These are phyloP conservation scores for Guillardia theta DNA, from an alignment of 78 protist species.

Conservation along the genomic window DNA sequence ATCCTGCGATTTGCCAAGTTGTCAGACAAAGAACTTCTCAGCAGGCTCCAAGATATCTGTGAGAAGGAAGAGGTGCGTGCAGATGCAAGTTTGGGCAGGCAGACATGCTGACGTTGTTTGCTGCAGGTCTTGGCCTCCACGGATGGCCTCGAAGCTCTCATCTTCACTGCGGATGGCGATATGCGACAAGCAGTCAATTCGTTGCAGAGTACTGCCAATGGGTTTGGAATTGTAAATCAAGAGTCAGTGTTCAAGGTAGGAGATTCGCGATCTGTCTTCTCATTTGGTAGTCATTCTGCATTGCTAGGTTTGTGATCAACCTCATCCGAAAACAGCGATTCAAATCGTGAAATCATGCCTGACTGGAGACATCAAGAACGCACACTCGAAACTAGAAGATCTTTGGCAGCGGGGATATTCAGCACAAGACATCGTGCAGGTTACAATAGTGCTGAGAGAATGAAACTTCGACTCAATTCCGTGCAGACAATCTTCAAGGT, in stretches of 20 bases:
- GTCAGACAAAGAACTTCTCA: conserved; percentile 71
- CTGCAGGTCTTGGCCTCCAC: conserved; percentile 39
- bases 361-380: conserved; percentile 49
- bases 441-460: conserved; percentile 68
- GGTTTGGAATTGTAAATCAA: conserved; percentile 81
- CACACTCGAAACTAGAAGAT: not conserved
- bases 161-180: conserved; percentile 95
- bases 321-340: conserved; percentile 88
- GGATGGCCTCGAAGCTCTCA: conserved; percentile 89
- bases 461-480: not conserved
- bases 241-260: conserved; percentile 88
- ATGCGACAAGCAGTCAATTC: conserved; percentile 93
- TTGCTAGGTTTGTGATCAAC: conserved; percentile 88
- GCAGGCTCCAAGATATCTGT: conserved; percentile 63
- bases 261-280: not conserved
- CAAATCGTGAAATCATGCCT: conserved; percentile 56
- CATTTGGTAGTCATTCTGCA: not conserved
- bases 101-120: not conserved
- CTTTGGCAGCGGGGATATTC: conserved; percentile 74
- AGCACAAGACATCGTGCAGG: conserved; percentile 75
- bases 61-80: conserved; percentile 55
- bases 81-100: not conserved
- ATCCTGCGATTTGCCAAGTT: conserved; percentile 82
- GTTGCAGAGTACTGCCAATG: conserved; percentile 89
- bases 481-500: not conserved